phyloP scores from a whole-genome alignment of 768 basidiomycete genomes.

The Astraeus odoratus region DNA sequence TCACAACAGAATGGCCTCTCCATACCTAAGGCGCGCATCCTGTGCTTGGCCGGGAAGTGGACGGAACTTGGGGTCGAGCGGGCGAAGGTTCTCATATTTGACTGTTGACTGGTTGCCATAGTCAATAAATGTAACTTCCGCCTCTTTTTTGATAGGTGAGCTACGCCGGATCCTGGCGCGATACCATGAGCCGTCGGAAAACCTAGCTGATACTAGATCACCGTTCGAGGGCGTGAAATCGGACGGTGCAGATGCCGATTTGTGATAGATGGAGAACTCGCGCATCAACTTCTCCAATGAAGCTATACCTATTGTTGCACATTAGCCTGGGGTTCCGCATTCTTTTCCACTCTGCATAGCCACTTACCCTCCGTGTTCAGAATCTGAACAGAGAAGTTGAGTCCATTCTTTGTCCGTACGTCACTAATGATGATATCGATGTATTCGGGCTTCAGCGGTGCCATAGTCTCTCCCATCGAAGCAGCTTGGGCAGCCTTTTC shows the following conservation, averaged over 20 bases:
- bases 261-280: constrained; percentile 87
- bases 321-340: not conserved
- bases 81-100: constrained; percentile 76
- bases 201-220: constrained; percentile 91
- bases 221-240: constrained; percentile 77
- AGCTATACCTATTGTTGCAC: constrained; percentile 61
- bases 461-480: constrained; percentile 37
- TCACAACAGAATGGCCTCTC: not conserved
- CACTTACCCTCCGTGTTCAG: constrained; percentile 79
- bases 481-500: constrained; percentile 46
- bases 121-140: constrained; percentile 91
- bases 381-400: constrained; percentile 89
- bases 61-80: constrained; percentile 86
- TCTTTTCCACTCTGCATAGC: not conserved
- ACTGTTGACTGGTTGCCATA: constrained; percentile 93
- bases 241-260: constrained; percentile 52
- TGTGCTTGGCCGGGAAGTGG: constrained; percentile 88
- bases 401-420: constrained; percentile 63
- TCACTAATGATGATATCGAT: constrained; percentile 91
- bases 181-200: constrained; percentile 93
- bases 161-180: constrained; percentile 83
- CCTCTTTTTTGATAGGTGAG: constrained; percentile 89
- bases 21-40: constrained; percentile 82
- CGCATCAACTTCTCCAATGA: constrained; percentile 90
- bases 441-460: constrained; percentile 73